Conservation (phyloP, 192 early-diverging fungal species). For the Backusella morwellensis region DNA sequence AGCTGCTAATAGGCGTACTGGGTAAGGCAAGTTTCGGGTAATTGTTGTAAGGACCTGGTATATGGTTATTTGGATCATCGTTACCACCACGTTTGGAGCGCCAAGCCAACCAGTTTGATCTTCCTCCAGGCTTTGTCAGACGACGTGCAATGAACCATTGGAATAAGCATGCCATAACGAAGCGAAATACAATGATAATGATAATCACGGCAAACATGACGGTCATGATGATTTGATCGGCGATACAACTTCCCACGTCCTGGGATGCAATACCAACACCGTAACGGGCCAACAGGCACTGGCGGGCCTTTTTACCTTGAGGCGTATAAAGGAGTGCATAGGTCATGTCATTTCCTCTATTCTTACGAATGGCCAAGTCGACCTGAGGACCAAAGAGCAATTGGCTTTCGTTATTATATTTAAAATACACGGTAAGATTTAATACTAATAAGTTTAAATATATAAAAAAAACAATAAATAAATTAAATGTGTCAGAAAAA, state of each 20-base stretch:
- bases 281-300: slow-evolving; percentile 48
- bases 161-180: slow-evolving; percentile 62
- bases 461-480: background rate
- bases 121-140: slow-evolving; percentile 45
- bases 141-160: slow-evolving; percentile 55
- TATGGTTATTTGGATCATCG: slow-evolving; percentile 27
- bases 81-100: slow-evolving; percentile 38
- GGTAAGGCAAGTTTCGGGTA: slow-evolving; percentile 2
- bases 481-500: slow-evolving; percentile 12
- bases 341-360: slow-evolving; percentile 32
- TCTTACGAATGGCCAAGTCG: slow-evolving; percentile 2
- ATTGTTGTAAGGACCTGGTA: slow-evolving; percentile 29
- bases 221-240: slow-evolving; percentile 53
- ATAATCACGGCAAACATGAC: slow-evolving; percentile 54
- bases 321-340: slow-evolving; percentile 18
- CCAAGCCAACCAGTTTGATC: slow-evolving; percentile 50
- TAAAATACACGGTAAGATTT: slow-evolving; percentile 17
- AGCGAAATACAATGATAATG: slow-evolving; percentile 53
- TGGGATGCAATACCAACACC: slow-evolving; percentile 47
- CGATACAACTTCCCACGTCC: slow-evolving; percentile 59
- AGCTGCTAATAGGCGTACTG: background rate
- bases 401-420: slow-evolving; percentile 2
- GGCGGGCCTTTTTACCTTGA: slow-evolving; percentile 32
- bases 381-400: slow-evolving; percentile 21
- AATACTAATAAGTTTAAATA: slow-evolving; percentile 4